Conservation (phyloP, 208 protist genomes). For the Tritrichomonas musculus region DNA sequence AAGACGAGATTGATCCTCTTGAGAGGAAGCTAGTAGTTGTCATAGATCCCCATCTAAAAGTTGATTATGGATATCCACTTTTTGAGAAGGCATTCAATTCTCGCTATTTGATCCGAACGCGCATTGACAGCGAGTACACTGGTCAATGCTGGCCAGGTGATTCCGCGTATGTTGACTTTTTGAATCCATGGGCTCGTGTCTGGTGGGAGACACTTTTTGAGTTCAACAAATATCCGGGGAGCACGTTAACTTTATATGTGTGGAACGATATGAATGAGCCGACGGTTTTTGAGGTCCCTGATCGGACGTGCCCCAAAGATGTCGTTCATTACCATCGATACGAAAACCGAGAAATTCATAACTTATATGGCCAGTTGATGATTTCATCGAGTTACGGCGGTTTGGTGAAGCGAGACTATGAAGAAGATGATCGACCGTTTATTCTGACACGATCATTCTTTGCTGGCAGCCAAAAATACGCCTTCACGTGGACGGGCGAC, state of each 20-base stretch:
- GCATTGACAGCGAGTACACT: slow-evolving; percentile 65
- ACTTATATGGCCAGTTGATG: slow-evolving; percentile 83
- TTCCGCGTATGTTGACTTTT: slow-evolving; percentile 79
- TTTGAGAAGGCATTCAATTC: not conserved
- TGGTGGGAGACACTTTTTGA: slow-evolving; percentile 36
- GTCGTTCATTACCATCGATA: slow-evolving; percentile 63
- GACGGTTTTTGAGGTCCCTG: slow-evolving; percentile 83
- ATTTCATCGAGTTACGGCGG: slow-evolving; percentile 60
- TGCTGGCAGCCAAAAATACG: slow-evolving; percentile 86
- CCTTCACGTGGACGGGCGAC: slow-evolving; percentile 93
- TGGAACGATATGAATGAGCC: slow-evolving; percentile 99
- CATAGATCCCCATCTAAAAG: slow-evolving; percentile 16
- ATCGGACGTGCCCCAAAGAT: slow-evolving; percentile 82
- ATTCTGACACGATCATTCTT: slow-evolving; percentile 96
- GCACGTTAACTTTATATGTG: slow-evolving; percentile 74
- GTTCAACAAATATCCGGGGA: slow-evolving; percentile 53
- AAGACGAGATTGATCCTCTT: not conserved
- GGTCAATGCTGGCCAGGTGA: slow-evolving; percentile 90
- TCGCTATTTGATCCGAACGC: not conserved
- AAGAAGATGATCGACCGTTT: slow-evolving; percentile 74
- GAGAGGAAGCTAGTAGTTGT: not conserved
- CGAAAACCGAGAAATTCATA: slow-evolving; percentile 90
- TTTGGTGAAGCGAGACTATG: slow-evolving; percentile 57
- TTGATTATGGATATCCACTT: not conserved
- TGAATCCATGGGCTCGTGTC: slow-evolving; percentile 68